Conservation (phyloP, 2,329 filamentous ascomycete species). For the Microsporum audouinii region DNA sequence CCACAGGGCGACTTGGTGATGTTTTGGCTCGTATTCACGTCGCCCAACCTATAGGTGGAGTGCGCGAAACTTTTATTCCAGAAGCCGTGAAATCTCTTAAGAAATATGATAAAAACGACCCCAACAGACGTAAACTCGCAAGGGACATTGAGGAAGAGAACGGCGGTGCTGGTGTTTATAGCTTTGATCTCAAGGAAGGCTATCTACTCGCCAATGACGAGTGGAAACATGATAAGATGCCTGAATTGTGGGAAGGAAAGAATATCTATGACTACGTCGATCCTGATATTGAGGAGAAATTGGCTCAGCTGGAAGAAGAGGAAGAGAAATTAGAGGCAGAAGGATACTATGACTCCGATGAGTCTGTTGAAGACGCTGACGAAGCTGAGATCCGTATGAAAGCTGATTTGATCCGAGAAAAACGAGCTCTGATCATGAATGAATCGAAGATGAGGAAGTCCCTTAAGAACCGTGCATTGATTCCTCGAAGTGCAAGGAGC, state of each 20-base stretch:
- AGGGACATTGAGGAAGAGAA: slow-evolving; percentile 84
- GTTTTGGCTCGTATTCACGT: slow-evolving; percentile 93
- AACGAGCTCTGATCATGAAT: slow-evolving; percentile 83
- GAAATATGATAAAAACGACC: slow-evolving; percentile 85
- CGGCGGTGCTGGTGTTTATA: slow-evolving; percentile 91
- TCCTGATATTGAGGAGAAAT: slow-evolving; percentile 88
- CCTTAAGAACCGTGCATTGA: slow-evolving; percentile 91
- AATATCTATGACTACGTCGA: slow-evolving; percentile 97
- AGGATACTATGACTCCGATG: slow-evolving; percentile 84
- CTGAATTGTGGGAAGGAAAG: slow-evolving; percentile 87
- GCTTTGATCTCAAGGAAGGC: slow-evolving; percentile 78
- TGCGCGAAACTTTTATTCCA: slow-evolving; percentile 75
- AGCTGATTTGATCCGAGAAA: slow-evolving; percentile 90
- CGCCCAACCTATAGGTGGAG: slow-evolving; percentile 77
- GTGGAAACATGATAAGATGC: slow-evolving; percentile 94
- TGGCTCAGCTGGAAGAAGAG: slow-evolving; percentile 84
- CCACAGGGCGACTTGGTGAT: slow-evolving; percentile 74
- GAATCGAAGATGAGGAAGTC: slow-evolving; percentile 91
- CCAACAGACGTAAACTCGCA: slow-evolving; percentile 67
- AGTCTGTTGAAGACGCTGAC: slow-evolving; percentile 73
- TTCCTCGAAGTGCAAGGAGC: slow-evolving; percentile 70
- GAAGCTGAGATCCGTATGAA: slow-evolving; percentile 81
- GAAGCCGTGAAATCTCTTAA: slow-evolving; percentile 67
- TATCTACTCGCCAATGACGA: slow-evolving; percentile 79
- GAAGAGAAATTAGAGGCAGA: slow-evolving; percentile 86